Percentiles rank a stretch among this genome's conserved stretches.
Evolutionary conservation across 2,329 filamentous ascomycete species (phyloP).

Genomic region (Hymenoscyphus scutula): DNA sequence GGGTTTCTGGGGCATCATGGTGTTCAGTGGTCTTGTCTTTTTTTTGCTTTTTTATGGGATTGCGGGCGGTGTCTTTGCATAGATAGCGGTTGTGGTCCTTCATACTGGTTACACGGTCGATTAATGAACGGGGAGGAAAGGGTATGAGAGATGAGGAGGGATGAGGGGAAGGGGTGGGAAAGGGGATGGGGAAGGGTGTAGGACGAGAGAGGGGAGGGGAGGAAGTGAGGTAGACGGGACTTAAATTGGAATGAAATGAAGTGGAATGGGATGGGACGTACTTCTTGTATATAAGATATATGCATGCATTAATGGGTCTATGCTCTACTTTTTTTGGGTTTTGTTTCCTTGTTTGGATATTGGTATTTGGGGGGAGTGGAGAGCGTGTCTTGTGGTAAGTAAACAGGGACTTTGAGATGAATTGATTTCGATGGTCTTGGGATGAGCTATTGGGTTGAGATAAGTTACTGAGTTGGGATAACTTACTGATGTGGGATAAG

Average conservation of each 20-base stretch:
- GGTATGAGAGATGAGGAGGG: slow-evolving; percentile 10
- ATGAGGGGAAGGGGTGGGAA: slow-evolving; percentile 17
- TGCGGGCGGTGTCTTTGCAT: slow-evolving; percentile 21
- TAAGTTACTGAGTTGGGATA: too few relatives aligned
- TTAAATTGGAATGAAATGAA: too few relatives aligned
- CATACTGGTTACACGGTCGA: not conserved
- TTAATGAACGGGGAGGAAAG: not conserved
- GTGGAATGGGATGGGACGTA: not conserved
- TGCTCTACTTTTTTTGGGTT: not conserved
- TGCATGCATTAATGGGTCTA: slow-evolving; percentile 1
- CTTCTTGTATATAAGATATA: slow-evolving; percentile 6
- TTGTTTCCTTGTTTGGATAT: too few relatives aligned
- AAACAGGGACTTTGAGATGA: too few relatives aligned
- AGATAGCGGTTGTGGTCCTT: slow-evolving; percentile 22
- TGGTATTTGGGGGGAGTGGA: too few relatives aligned
- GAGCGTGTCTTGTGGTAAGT: too few relatives aligned
- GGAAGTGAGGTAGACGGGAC: too few relatives aligned
- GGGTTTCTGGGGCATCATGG: slow-evolving; percentile 25
- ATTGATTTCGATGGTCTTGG: too few relatives aligned
- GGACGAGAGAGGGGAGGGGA: too few relatives aligned
- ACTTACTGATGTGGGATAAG: too few relatives aligned
- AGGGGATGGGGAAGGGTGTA: not conserved
- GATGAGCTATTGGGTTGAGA: too few relatives aligned
- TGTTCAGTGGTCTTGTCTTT: slow-evolving; percentile 11
- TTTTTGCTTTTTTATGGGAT: not conserved